Base-by-base conservation (phyloP, 225 moss, liverwort and hornwort genomes). In the Asterella californica region DNA sequence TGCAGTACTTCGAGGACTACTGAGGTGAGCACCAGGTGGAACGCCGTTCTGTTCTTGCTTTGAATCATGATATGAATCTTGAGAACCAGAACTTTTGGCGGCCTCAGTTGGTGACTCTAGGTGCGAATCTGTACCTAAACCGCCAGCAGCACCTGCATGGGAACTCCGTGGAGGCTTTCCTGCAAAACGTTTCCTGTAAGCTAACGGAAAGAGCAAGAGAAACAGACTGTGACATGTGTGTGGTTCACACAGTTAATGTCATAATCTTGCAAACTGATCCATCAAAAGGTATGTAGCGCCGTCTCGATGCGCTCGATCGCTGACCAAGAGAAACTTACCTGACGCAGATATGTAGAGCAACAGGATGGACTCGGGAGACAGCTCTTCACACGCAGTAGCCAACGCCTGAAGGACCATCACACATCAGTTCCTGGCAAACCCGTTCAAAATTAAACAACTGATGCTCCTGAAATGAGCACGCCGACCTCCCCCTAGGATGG, bases 301-400 rank as follows among this genome's bases (percentile, higher is more conserved):
- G 42, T 2, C 42, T 3, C 42, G 42, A 73, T 5, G 9, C 25
- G 6, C 25, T 50, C 32, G 68, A 47, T 22, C 4, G 19, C 29
- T 19, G 21, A 75, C 36, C 77, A 27, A n/a, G 37, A 17, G 9
- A 29, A 60, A 46, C 73, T 82, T 87, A 93, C 97, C 97, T 69
- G 93, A 90, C 21, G 94, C 94, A 59, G 97, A 97, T 79, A 94
- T 86, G 79, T 97, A 97, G 17, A 97, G 90, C 54, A 97, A 90
- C 72, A 91, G 90, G 72, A 97, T 83, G 75, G 86, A 89, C 80
- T 99, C 89, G 24, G 87, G 78, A 74, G 97, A 89, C 76, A 99
- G 93, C 78, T 99, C 97, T 81, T 99, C 97, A 83, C 93, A 93
- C 60, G 95, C 93, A 62, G 93, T 95, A 45, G 95, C 94, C 86